Base-by-base conservation (phyloP, 352 stramenopile species). In the Peronospora destructor region DNA sequence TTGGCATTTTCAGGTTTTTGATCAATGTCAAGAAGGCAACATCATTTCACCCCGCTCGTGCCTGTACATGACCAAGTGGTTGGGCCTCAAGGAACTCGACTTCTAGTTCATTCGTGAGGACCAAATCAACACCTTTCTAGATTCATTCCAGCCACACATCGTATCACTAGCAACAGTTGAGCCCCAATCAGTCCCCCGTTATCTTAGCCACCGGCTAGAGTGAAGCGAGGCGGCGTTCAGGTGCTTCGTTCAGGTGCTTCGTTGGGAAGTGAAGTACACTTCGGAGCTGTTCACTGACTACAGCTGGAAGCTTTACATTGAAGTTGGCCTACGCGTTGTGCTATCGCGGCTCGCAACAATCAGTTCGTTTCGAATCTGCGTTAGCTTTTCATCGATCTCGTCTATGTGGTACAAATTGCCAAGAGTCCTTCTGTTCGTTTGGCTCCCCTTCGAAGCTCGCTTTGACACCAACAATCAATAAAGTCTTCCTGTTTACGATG, bases 1-100 rank as follows among this genome's bases (percentile, higher is more conserved):
- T 50, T 30, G 49, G 5, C 50, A 23, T 49, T 10, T 59, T 21
- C 40, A 87, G 71, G 85, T 96, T 41, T 92, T 95, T 53, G 72
- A 91, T 44, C 87, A 96, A 50, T 97, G 88, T 67, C 70, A 84
- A 28, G 87, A 96, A 57, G 86, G 85, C 53, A 95, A 92, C 56
- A 66, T 95, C 47, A 95, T 97, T 49, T 95, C 83, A 29, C 88
- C 88, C 7, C 77, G 74, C 35, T 94, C 82, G 59, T 97, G 88
- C 73, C 58, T 94, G 34, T 97, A 97, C 58, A 84, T 95, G 50
- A 84, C 70, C 35, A 91, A 95, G 61, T 97, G 87, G 87, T 66
- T 95, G 4, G 82, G 93, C 41, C 68, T 96, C 51, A 86, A 92
- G 57, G 80, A 94, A 53, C 70, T 87, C 47, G 79, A 89, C 46